Conservation (phyloP, 2,329 filamentous ascomycete genomes). For the Claviceps maximensis region DNA sequence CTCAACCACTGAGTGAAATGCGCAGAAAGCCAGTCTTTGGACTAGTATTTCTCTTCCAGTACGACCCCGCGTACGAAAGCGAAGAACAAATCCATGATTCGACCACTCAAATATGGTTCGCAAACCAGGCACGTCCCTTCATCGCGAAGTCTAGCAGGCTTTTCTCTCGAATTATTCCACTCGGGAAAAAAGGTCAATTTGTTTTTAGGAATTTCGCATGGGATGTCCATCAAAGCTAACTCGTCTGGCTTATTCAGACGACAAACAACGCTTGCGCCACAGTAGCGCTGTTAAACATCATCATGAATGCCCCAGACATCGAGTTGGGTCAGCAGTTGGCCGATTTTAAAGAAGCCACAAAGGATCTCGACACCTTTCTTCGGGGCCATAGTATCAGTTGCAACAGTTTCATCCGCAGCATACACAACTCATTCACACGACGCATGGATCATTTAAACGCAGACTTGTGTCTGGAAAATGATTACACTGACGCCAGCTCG, state of each 20-base stretch:
- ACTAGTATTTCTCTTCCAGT: constrained; percentile 80
- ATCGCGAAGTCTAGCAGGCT: neutral
- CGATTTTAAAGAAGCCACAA: constrained; percentile 61
- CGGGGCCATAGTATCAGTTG: constrained; percentile 64
- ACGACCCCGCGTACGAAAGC: constrained; percentile 38
- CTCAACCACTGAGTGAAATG: neutral
- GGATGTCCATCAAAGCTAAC: neutral
- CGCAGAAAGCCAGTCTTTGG: constrained; percentile 61
- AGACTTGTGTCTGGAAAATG: constrained; percentile 51
- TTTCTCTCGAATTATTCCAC: neutral
- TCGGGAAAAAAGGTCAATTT: neutral
- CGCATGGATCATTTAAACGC: constrained; percentile 64
- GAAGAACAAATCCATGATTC: constrained; percentile 40
- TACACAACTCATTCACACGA: constrained; percentile 79
- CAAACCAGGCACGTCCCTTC: constrained; percentile 56
- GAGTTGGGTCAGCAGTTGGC: constrained; percentile 57
- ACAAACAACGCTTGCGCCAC: constrained; percentile 79
- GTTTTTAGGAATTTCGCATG: neutral
- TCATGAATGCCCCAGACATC: constrained; percentile 65
- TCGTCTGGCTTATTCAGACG: constrained; percentile 35
- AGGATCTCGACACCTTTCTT: constrained; percentile 52
- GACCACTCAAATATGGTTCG: constrained; percentile 62
- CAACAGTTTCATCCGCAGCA: constrained; percentile 62
- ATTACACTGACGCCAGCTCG: constrained; percentile 27
- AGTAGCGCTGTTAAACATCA: constrained; percentile 82